Conservation (phyloP, 768 basidiomycete species). For the Cyclocybe aegerita region DNA sequence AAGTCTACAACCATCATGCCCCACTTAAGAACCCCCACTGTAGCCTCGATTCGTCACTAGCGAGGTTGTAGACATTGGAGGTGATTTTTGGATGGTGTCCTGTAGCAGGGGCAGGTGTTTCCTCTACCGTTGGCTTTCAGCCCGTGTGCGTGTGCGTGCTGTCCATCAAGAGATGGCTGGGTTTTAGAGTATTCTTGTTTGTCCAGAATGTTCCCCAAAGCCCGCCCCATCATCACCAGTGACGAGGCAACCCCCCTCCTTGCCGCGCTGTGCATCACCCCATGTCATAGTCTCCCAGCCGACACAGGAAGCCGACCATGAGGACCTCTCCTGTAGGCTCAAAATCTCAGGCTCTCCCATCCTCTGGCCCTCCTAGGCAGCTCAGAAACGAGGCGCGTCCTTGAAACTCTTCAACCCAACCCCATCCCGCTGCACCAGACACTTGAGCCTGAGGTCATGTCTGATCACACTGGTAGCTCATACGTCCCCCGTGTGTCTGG, state of each 20-base stretch:
- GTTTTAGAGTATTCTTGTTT: no score
- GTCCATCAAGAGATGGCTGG: no score
- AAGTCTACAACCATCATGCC: no score
- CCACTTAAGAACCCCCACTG: no score
- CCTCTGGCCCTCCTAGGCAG: conserved; percentile 27
- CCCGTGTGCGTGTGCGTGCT: no score
- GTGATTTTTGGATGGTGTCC: no score
- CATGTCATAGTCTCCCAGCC: conserved; percentile 34
- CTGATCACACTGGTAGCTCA: conserved; percentile 57
- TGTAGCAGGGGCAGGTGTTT: no score
- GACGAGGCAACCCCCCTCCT: conserved; percentile 24
- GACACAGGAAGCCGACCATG: conserved; percentile 56
- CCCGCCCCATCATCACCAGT: conserved; percentile 21
- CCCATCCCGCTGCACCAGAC: conserved; percentile 59
- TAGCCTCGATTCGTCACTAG: no score
- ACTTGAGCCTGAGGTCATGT: conserved; percentile 62
- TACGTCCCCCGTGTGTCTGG: conserved; percentile 37
- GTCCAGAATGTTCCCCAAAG: conserved; percentile 30
- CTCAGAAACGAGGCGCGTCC: conserved; percentile 31
- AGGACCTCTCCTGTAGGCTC: conserved; percentile 71
- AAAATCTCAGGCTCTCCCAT: conserved; percentile 60
- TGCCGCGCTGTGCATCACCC: conserved; percentile 33
- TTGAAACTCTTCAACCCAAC: conserved; percentile 70
- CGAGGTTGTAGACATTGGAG: no score
- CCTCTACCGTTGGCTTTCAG: no score